Percentiles rank a stretch among this genome's conserved stretches.
phyloP scores from a whole-genome alignment of 2,329 filamentous ascomycete genomes.

The Talaromyces amestolkiae region DNA sequence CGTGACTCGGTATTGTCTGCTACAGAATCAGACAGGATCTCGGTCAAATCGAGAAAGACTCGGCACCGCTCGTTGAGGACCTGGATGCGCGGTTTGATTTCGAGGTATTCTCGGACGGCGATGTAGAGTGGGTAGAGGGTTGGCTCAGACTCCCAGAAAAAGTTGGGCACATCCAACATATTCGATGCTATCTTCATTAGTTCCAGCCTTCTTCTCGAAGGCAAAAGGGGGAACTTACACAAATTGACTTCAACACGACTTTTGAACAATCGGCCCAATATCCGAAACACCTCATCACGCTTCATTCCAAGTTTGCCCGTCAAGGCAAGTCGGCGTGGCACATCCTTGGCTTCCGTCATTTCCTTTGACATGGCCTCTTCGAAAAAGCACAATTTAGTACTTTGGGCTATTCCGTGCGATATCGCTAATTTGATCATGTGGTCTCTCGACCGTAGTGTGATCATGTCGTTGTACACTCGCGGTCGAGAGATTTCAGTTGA shows the following conservation, averaged over 20 bases:
- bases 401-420: constrained; percentile 94
- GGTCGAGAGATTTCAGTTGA: constrained; percentile 80
- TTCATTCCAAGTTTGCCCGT: constrained; percentile 91
- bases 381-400: constrained; percentile 93
- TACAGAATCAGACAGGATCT: constrained; percentile 89
- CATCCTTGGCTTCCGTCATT: constrained; percentile 88
- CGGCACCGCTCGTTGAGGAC: constrained; percentile 95
- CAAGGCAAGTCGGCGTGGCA: constrained; percentile 82
- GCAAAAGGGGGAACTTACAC: constrained; percentile 59
- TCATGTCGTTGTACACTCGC: constrained; percentile 98
- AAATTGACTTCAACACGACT: constrained; percentile 95
- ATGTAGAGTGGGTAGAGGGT: constrained; percentile 91
- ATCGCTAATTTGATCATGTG: constrained; percentile 99
- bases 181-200: constrained; percentile 67
- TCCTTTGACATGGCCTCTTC: constrained; percentile 94
- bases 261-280: constrained; percentile 86
- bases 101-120: constrained; percentile 93
- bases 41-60: constrained; percentile 92
- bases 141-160: constrained; percentile 98
- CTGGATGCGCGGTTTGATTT: constrained; percentile 93
- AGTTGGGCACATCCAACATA: constrained; percentile 91
- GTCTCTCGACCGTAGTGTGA: constrained; percentile 87
- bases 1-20: constrained; percentile 92
- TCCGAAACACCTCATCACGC: constrained; percentile 84
- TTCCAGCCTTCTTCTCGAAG: background rate